Conservation (phyloP, 31 red algal genomes). For the Asparagopsis taxiformis region DNA sequence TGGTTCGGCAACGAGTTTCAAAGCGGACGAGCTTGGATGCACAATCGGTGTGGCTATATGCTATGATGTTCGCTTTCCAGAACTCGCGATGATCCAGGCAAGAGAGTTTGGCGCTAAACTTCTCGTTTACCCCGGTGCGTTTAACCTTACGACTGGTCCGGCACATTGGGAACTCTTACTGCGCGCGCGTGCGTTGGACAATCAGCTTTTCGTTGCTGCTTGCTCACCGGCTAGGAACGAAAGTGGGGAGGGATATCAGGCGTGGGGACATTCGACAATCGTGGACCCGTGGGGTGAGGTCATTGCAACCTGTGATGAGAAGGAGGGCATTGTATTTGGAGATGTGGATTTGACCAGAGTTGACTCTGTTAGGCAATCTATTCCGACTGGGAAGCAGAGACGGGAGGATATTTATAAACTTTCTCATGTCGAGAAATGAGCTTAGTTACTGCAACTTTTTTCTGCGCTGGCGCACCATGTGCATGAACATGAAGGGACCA, state of each 20-base stretch:
- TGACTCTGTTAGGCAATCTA: constrained; percentile 36
- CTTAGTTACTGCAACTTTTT: constrained; percentile 39
- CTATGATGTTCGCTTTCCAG: constrained; percentile 97
- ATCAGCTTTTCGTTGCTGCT: constrained; percentile 85
- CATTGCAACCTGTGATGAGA: constrained; percentile 63
- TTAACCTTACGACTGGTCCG: constrained; percentile 96
- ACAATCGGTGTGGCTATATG: constrained; percentile 91
- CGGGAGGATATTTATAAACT: constrained; percentile 66
- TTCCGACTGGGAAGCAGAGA: constrained; percentile 56
- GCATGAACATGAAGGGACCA: constrained; percentile 65
- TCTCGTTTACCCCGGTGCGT: constrained; percentile 86
- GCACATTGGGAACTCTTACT: constrained; percentile 96
- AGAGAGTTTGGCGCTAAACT: constrained; percentile 53
- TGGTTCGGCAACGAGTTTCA: constrained; percentile 61
- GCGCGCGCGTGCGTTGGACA: constrained; percentile 86
- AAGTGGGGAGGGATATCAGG: constrained; percentile 62
- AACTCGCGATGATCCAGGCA: constrained; percentile 63
- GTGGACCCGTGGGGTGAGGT: constrained; percentile 94
- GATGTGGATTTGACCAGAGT: constrained; percentile 47
- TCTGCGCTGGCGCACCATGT: constrained; percentile 79
- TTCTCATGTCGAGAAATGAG: constrained; percentile 20
- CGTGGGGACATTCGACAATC: constrained; percentile 88
- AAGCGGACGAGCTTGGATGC: constrained; percentile 15
- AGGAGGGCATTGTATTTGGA: constrained; percentile 36
- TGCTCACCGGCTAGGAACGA: constrained; percentile 70